Conservation (phyloP, 2,329 filamentous ascomycete species). For the Bipolaris cookei region DNA sequence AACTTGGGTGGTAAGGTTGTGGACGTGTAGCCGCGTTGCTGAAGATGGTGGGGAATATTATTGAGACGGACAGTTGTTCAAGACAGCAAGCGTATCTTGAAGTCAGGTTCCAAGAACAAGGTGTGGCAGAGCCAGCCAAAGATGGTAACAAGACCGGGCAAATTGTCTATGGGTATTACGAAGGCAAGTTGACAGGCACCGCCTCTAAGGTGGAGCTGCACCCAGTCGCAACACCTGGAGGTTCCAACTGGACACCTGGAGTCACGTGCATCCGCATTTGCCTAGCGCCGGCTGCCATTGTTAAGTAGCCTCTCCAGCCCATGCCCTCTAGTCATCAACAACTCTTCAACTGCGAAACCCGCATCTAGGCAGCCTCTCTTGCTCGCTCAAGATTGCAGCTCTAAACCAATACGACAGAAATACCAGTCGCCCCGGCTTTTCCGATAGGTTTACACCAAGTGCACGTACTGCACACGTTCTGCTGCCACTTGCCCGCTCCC, state of each 20-base stretch:
- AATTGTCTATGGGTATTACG: neutral
- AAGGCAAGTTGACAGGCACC: conserved; percentile 6
- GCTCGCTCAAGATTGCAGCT: neutral
- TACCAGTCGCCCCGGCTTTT: neutral
- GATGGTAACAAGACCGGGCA: conserved; percentile 1
- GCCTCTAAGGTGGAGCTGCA: conserved; percentile 12
- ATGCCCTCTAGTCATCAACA: neutral
- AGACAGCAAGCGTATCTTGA: conserved; percentile 9
- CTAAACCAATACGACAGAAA: neutral
- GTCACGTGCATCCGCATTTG: conserved; percentile 28
- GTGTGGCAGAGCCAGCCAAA: neutral
- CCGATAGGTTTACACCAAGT: neutral
- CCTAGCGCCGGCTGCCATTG: conserved; percentile 20
- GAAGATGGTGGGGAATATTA: conserved; percentile 29
- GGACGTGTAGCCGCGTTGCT: conserved; percentile 13
- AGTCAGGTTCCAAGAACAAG: neutral
- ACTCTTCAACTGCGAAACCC: conserved; percentile 4
- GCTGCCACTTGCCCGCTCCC: conserved; percentile 12
- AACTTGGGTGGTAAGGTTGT: conserved; percentile 6
- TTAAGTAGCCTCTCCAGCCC: conserved; percentile 17
- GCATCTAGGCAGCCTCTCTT: neutral
- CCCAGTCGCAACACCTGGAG: conserved; percentile 32
- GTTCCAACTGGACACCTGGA: conserved; percentile 32
- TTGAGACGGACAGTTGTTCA: conserved; percentile 20
- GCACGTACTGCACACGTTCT: neutral